Evolutionary conservation across 768 basidiomycete genomes (phyloP).

Genomic region (Nidula microcarpa): DNA sequence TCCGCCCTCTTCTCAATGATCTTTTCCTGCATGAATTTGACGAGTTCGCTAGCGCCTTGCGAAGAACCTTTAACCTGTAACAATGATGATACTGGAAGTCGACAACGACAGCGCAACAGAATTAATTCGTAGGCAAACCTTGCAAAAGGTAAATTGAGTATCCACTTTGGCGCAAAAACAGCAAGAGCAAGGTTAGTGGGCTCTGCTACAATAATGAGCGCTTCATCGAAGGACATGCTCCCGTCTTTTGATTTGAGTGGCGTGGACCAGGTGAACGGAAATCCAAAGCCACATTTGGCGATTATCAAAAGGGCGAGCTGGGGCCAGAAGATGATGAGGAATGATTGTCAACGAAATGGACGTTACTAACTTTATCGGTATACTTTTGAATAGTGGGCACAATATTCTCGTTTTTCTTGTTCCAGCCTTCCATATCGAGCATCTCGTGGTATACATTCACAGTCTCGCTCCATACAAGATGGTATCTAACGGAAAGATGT

Average conservation of each 20-base stretch:
- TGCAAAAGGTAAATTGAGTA: neutral
- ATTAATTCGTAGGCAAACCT: neutral
- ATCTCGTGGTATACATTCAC: conserved; percentile 20
- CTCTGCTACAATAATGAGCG: conserved; percentile 4
- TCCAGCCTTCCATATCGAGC: conserved; percentile 19
- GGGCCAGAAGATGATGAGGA: neutral
- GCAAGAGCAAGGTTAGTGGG: neutral
- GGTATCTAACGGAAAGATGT: conserved; percentile 12
- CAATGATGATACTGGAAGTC: neutral
- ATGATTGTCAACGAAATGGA: conserved; percentile 8
- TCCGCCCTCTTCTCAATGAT: neutral
- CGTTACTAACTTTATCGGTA: conserved; percentile 1
- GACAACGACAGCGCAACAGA: neutral
- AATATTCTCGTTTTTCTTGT: conserved; percentile 4
- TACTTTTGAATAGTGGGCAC: conserved; percentile 13
- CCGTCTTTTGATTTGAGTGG: neutral
- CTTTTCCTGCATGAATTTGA: neutral
- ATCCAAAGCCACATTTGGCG: conserved; percentile 6
- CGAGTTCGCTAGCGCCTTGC: neutral
- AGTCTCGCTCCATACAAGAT: conserved; percentile 23
- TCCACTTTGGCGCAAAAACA: neutral
- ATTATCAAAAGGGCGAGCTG: conserved; percentile 6
- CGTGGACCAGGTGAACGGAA: conserved; percentile 4
- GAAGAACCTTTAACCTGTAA: neutral
- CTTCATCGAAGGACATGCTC: conserved; percentile 5